phyloP scores from a whole-genome alignment of 192 early-diverging fungal species.

The Bifiguratus adelaidae region DNA sequence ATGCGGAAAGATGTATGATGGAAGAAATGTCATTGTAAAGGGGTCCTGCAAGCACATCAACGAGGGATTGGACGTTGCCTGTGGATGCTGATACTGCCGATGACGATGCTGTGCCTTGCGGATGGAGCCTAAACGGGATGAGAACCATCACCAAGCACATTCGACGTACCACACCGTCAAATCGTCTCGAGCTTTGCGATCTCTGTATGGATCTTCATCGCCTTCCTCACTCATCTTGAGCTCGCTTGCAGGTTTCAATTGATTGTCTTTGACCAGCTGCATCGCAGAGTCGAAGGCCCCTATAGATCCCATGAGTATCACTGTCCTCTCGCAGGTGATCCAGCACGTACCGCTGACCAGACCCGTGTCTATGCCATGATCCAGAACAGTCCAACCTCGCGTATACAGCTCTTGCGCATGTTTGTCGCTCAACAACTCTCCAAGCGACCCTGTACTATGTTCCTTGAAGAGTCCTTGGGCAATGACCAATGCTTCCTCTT shows the following conservation, averaged over 20 bases:
- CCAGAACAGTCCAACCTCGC: conserved; percentile 24
- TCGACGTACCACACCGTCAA: conserved; percentile 26
- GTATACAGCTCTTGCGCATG: conserved; percentile 27
- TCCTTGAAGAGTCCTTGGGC: conserved; percentile 34
- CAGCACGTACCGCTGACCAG: too few species aligned
- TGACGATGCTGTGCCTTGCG: too few species aligned
- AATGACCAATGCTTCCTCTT: conserved; percentile 21
- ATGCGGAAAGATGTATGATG: not conserved
- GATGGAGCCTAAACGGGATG: not conserved
- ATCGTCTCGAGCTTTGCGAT: conserved; percentile 39
- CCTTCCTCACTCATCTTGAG: conserved; percentile 20
- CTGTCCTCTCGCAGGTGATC: too few species aligned
- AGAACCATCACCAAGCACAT: not conserved
- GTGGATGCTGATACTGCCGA: too few species aligned
- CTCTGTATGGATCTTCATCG: conserved; percentile 31
- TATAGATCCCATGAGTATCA: not conserved
- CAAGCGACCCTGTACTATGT: conserved; percentile 5
- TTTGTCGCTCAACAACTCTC: conserved; percentile 19
- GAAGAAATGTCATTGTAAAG: too few species aligned
- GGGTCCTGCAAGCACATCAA: too few species aligned
- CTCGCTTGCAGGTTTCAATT: conserved; percentile 25
- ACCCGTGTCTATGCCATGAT: conserved; percentile 27
- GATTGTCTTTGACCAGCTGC: conserved; percentile 17
- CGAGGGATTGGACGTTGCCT: too few species aligned
- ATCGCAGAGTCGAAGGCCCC: conserved; percentile 18